These are phyloP conservation scores for Spergularia azorica DNA, from an alignment of 179 eudicot genomes.

Conservation along the genomic window DNA sequence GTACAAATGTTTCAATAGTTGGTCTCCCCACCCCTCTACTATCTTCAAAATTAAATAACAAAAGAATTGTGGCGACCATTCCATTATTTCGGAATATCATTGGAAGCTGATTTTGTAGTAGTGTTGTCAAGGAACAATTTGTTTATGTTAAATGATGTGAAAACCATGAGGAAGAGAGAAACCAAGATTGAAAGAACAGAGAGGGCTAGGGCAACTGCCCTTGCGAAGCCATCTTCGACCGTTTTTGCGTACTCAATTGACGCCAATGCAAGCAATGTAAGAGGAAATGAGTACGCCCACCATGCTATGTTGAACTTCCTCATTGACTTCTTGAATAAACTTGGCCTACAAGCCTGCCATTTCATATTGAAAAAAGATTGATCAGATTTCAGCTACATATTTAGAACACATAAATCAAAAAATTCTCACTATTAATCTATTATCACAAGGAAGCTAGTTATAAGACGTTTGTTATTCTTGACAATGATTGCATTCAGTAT, in stretches of 20 bases:
- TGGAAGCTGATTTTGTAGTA: not conserved
- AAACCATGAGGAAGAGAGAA: slow-evolving; percentile 35
- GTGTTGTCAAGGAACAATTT: slow-evolving; percentile 21
- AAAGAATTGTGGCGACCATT: not conserved
- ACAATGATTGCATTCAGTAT: too few relatives aligned
- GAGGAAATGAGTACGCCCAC: slow-evolving; percentile 63
- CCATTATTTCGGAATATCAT: not conserved
- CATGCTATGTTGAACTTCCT: slow-evolving; percentile 51
- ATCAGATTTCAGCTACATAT: too few relatives aligned
- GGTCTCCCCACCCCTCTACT: not conserved
- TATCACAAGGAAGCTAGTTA: too few relatives aligned
- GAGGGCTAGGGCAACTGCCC: slow-evolving; percentile 36
- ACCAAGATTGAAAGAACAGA: slow-evolving; percentile 40
- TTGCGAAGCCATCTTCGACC: slow-evolving; percentile 34
- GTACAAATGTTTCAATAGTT: too few relatives aligned
- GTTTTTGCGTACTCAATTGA: slow-evolving; percentile 45
- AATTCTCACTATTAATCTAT: too few relatives aligned
- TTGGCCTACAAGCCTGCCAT: slow-evolving; percentile 45
- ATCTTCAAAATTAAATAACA: not conserved
- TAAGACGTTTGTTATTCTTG: too few relatives aligned
- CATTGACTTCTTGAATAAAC: slow-evolving; percentile 54
- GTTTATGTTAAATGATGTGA: slow-evolving; percentile 40
- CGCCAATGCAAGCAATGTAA: slow-evolving; percentile 50
- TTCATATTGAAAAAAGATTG: not conserved
- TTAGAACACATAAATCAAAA: too few relatives aligned